Conservation (phyloP, 306 rosid species). For the Lablab purpureus region DNA sequence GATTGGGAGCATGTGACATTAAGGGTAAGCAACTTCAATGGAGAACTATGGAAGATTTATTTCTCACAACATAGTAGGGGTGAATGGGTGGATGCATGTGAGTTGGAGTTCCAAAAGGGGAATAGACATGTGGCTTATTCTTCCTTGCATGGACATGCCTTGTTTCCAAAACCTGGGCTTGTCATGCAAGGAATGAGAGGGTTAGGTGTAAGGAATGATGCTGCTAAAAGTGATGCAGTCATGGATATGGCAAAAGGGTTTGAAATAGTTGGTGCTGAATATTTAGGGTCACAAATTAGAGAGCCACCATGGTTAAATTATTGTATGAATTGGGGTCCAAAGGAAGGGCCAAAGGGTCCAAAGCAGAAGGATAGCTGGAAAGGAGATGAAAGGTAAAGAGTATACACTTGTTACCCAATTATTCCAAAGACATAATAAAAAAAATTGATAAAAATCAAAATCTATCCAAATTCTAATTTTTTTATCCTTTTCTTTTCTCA, state of each 20-base stretch:
- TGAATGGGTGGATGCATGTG: conserved; percentile 66
- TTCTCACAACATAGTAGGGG: conserved; percentile 82
- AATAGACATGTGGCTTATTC: conserved; percentile 63
- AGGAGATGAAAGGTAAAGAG: conserved; percentile 62
- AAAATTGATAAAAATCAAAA: no score
- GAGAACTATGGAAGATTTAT: conserved; percentile 59
- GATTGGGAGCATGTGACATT: conserved; percentile 90
- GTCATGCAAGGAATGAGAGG: conserved; percentile 66
- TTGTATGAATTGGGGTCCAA: conserved; percentile 78
- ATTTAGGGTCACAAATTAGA: conserved; percentile 47
- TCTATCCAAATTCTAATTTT: no score
- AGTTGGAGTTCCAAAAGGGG: conserved; percentile 60
- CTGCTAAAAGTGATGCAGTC: conserved; percentile 58
- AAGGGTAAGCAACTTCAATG: conserved; percentile 76
- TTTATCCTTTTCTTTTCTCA: no score
- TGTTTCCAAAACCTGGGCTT: conserved; percentile 64
- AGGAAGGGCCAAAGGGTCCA: conserved; percentile 86
- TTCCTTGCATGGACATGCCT: conserved; percentile 74
- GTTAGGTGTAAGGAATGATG: conserved; percentile 72
- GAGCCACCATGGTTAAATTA: conserved; percentile 80
- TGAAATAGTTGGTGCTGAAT: conserved; percentile 57
- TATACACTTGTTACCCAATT: background rate
- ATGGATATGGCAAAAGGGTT: conserved; percentile 55
- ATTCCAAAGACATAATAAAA: no score
- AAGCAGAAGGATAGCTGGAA: conserved; percentile 67